Evolutionary conservation across 23 red algal species (phyloP).

Genomic region (Pyropia yezoensis): DNA sequence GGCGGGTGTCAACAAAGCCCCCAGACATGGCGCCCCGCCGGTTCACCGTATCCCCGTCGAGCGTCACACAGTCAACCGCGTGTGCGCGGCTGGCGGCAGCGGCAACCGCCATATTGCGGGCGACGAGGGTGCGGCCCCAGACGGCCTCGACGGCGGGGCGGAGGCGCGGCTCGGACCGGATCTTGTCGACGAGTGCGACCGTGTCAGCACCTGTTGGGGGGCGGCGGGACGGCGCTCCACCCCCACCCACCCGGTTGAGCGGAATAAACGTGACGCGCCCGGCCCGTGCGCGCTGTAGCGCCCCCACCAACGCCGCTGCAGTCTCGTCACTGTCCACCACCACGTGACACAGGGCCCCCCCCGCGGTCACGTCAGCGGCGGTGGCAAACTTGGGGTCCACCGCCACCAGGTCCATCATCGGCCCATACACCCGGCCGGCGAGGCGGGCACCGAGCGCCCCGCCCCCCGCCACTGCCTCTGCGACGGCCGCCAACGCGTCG

Average conservation of each 20-base stretch:
- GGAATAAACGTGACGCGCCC: slow-evolving; percentile 96
- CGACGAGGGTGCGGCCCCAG: slow-evolving; percentile 69
- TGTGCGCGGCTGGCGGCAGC: slow-evolving; percentile 36
- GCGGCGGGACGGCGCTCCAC: neutral
- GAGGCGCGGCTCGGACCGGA: slow-evolving; percentile 46
- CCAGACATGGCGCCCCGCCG: slow-evolving; percentile 84
- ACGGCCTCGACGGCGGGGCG: slow-evolving; percentile 43
- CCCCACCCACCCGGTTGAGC: slow-evolving; percentile 54
- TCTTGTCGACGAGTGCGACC: slow-evolving; percentile 70
- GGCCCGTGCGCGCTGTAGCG: slow-evolving; percentile 40
- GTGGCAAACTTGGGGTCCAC: slow-evolving; percentile 68
- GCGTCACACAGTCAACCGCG: slow-evolving; percentile 83
- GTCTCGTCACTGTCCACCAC: slow-evolving; percentile 95
- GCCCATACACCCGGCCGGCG: slow-evolving; percentile 60
- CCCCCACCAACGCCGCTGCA: slow-evolving; percentile 67
- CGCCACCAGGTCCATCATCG: slow-evolving; percentile 73
- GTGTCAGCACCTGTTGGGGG: slow-evolving; percentile 47
- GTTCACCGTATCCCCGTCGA: slow-evolving; percentile 97
- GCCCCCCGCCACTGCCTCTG: too few species aligned
- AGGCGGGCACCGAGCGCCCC: neutral
- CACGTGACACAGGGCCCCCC: slow-evolving; percentile 60
- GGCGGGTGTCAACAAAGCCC: slow-evolving; percentile 68
- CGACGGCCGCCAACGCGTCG: too few species aligned
- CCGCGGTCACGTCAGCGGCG: slow-evolving; percentile 75
- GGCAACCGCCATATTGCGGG: slow-evolving; percentile 72